Conservation (phyloP, 495 filamentous ascomycete genomes). For the Aspergillus steynii region DNA sequence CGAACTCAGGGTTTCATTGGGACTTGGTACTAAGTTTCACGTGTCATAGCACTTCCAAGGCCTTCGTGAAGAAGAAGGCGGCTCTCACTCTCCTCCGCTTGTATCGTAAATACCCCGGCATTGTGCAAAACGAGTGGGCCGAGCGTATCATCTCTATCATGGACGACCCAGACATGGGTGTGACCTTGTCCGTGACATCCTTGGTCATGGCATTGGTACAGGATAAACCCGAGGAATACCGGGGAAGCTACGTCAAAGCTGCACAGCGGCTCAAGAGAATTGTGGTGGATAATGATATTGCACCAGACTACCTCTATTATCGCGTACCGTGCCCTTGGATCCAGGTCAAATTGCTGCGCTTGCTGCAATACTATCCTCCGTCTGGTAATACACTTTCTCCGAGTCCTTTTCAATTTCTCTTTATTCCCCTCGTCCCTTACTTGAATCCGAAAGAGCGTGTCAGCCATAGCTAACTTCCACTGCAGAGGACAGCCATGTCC, state of each 20-base stretch:
- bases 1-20: background rate
- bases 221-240: constrained; percentile 90
- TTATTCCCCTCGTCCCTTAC: background rate
- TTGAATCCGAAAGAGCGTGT: background rate
- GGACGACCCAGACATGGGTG: constrained; percentile 95
- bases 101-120: constrained; percentile 89
- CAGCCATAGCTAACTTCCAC: constrained; percentile 14
- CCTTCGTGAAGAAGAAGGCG: constrained; percentile 99
- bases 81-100: constrained; percentile 93
- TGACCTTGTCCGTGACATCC: constrained; percentile 93
- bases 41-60: constrained; percentile 76
- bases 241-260: constrained; percentile 90
- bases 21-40: constrained; percentile 19
- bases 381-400: constrained; percentile 63
- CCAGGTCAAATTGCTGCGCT: constrained; percentile 86
- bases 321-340: constrained; percentile 99
- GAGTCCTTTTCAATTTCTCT: too few species aligned
- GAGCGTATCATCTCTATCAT: constrained; percentile 97
- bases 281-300: constrained; percentile 83
- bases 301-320: constrained; percentile 93
- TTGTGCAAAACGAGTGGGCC: constrained; percentile 95
- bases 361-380: constrained; percentile 95
- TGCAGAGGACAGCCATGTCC: constrained; percentile 85
- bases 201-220: constrained; percentile 95
- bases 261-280: constrained; percentile 85